phyloP scores from a whole-genome alignment of 305 asterid species.

The Fraxinus xanthoxyloides region DNA sequence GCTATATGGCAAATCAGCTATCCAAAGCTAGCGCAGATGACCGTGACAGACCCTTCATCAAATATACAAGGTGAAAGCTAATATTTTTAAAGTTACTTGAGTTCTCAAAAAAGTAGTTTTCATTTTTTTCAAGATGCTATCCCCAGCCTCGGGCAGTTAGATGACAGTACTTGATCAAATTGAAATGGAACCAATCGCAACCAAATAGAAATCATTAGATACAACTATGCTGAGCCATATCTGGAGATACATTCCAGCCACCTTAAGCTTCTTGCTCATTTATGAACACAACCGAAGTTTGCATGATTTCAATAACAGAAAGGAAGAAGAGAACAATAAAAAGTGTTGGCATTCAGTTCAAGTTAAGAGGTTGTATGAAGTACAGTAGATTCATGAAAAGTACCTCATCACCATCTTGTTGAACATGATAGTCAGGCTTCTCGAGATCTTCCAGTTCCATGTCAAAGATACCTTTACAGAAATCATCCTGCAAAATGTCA shows the following conservation, averaged over 20 bases:
- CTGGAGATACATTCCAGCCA: background rate
- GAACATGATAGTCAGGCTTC: slow-evolving; percentile 42
- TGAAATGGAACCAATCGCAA: background rate
- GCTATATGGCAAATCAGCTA: background rate
- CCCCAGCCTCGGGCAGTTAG: background rate
- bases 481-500: slow-evolving; percentile 75
- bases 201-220: background rate
- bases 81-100: background rate
- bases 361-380: background rate
- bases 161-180: background rate
- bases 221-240: background rate
- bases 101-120: background rate
- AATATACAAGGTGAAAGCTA: background rate
- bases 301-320: background rate
- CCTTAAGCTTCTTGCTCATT: background rate
- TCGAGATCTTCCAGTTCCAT: slow-evolving; percentile 86
- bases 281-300: background rate
- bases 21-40: background rate
- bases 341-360: slow-evolving; percentile 9
- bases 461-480: slow-evolving; percentile 72
- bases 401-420: slow-evolving; percentile 59
- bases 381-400: slow-evolving; percentile 7
- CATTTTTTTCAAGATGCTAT: background rate
- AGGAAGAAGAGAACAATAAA: background rate
- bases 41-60: background rate